Percentiles rank a stretch among this genome's conserved stretches.
Conservation (phyloP, 1,284 basidiomycete species). For the Schizophyllum commune region DNA sequence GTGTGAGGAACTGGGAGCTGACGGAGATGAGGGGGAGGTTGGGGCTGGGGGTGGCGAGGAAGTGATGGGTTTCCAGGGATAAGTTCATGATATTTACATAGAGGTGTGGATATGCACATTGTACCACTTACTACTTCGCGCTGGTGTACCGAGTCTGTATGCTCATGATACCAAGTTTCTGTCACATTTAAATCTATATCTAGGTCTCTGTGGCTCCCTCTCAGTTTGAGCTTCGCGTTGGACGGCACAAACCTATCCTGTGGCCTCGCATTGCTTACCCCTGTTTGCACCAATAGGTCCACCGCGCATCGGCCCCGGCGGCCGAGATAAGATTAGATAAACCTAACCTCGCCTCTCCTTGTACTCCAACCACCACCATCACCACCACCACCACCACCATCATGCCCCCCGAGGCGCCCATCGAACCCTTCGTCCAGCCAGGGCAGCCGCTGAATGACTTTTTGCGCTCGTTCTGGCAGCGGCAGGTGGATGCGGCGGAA, state of each 20-base stretch:
- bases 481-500: constrained; percentile 74
- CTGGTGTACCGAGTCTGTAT: too few relatives aligned
- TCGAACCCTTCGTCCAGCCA: constrained; percentile 50
- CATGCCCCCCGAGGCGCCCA: constrained; percentile 4
- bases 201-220: too few relatives aligned
- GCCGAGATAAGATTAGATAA: background rate
- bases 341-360: background rate
- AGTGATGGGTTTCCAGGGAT: background rate
- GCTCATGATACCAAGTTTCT: too few relatives aligned
- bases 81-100: too few relatives aligned
- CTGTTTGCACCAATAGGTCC: background rate
- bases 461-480: constrained; percentile 76
- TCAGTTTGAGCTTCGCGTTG: too few relatives aligned
- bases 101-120: background rate
- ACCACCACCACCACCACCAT: background rate
- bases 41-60: background rate
- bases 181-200: too few relatives aligned
- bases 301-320: background rate
- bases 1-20: background rate
- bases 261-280: background rate
- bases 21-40: background rate
- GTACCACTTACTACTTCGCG: too few relatives aligned
- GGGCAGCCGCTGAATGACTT: constrained; percentile 75
- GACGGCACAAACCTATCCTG: too few relatives aligned
- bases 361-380: background rate